Evolutionary conservation across 176 grass and related monocot genomes (phyloP), one percentile per base, ranked within the genome.

Genomic region (Puya raimondii): DNA sequence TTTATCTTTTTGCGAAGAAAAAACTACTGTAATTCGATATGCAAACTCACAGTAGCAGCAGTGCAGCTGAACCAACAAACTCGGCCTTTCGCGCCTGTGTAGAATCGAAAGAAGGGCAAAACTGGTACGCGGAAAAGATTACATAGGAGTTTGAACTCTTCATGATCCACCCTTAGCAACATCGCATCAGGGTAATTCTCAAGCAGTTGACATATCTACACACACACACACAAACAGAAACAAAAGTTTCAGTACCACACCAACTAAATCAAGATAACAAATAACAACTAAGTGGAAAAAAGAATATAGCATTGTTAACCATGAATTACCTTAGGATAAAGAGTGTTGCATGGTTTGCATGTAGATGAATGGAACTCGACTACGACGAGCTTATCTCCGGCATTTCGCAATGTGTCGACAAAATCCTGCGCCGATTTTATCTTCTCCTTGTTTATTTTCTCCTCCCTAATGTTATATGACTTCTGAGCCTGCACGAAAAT

Each of bases 1-100:
- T 29, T 29, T 29, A 29, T 29, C 27, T 2, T 29, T 29, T 2
- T 29, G 27, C 2, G 27, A 29, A 29, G 3, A 29, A 29, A 3
- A 29, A 29, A 29, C 27, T 29, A 29, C 27, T 2, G 27, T 29
- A 29, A 29, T 29, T 29, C 2, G 27, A 29, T 29, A 29, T 29
- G 27, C 27, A n/a, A 29, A 29, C 64, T 65, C 8, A 65, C 64
- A 13, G 64, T 65, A 13, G 64, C 64, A 65, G 12, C 29, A 25
- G 64, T 65, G 64, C 64, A 65, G 64, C 64, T 65, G 64, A 65
- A 65, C 23, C 64, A 26, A 13, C 64, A 65, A 8, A 65, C 64
- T 26, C 20, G 64, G 29, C 64, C 64, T 42, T 65, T 20, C 1
- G 64, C 64, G 17, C 23, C 64, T 65, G 21, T 65, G 64, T 65